Evolutionary conservation across 306 rosid genomes (phyloP).

Genomic region (Fragaria vesca): DNA sequence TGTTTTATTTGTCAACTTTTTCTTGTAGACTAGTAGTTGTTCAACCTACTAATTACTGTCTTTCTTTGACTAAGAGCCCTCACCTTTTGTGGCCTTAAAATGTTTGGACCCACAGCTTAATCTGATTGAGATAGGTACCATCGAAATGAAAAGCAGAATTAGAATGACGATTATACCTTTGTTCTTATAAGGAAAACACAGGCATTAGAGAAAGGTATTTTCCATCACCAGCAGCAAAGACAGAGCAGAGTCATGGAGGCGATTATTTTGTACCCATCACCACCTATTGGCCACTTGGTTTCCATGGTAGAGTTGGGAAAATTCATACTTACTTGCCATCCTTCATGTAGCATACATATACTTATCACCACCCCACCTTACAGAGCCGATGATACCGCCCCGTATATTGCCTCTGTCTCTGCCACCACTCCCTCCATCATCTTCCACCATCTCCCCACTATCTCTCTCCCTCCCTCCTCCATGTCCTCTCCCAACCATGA

Average conservation of each 20-base stretch:
- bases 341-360: conserved; percentile 38
- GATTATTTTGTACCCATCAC: conserved; percentile 40
- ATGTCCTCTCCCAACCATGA: conserved; percentile 23
- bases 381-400: conserved; percentile 24
- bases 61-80: not conserved
- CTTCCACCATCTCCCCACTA: conserved; percentile 34
- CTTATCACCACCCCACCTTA: conserved; percentile 43
- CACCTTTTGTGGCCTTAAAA: not conserved
- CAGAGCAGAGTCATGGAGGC: conserved; percentile 20
- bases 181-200: not conserved
- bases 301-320: conserved; percentile 42
- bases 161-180: not conserved
- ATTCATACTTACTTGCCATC: conserved; percentile 25
- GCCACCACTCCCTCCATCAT: conserved; percentile 28
- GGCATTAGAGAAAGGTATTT: no score
- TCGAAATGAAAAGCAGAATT: not conserved
- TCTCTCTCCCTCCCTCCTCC: conserved; percentile 16
- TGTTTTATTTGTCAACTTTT: no score
- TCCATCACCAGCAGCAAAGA: not conserved
- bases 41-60: not conserved
- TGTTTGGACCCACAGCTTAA: not conserved
- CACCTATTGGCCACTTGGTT: conserved; percentile 37
- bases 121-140: not conserved
- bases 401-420: conserved; percentile 38
- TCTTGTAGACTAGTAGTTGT: no score